Evolutionary conservation across 2,329 filamentous ascomycete genomes (phyloP).

Genomic region (Hypoxylon sp.): DNA sequence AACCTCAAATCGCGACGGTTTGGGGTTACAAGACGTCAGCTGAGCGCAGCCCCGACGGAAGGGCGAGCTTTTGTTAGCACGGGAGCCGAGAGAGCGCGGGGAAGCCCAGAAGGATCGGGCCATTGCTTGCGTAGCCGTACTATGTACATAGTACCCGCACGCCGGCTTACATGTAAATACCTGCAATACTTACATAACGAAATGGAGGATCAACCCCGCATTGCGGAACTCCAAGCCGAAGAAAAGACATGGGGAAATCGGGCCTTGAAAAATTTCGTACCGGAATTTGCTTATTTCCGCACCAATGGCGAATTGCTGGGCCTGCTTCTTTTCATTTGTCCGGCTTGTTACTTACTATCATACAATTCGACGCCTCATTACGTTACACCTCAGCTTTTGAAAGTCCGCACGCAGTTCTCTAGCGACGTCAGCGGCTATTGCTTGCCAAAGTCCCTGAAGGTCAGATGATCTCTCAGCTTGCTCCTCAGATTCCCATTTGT

Average conservation of each 20-base stretch:
- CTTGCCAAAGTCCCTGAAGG: neutral
- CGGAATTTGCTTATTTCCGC: conserved; percentile 20
- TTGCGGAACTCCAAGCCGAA: conserved; percentile 15
- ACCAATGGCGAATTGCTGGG: no score
- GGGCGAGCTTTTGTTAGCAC: neutral
- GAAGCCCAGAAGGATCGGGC: conserved; percentile 19
- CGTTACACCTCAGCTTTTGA: neutral
- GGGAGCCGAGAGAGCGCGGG: conserved; percentile 16
- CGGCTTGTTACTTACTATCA: neutral
- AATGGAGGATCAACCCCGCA: conserved; percentile 26
- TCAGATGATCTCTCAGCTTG: neutral
- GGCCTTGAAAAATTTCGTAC: conserved; percentile 19
- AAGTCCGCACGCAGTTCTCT: no score
- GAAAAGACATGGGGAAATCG: conserved; percentile 24
- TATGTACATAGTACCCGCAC: conserved; percentile 5
- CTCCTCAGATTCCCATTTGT: neutral
- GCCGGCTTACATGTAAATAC: no score
- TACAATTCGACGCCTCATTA: neutral
- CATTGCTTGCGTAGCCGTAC: no score
- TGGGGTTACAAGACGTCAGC: neutral
- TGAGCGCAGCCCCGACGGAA: conserved; percentile 16
- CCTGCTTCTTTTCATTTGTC: no score
- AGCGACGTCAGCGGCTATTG: conserved; percentile 10
- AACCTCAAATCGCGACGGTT: neutral
- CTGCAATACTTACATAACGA: conserved; percentile 1